Evolutionary conservation across 2,329 filamentous ascomycete species (phyloP).

Genomic region (Penicillium hesseltinei): DNA sequence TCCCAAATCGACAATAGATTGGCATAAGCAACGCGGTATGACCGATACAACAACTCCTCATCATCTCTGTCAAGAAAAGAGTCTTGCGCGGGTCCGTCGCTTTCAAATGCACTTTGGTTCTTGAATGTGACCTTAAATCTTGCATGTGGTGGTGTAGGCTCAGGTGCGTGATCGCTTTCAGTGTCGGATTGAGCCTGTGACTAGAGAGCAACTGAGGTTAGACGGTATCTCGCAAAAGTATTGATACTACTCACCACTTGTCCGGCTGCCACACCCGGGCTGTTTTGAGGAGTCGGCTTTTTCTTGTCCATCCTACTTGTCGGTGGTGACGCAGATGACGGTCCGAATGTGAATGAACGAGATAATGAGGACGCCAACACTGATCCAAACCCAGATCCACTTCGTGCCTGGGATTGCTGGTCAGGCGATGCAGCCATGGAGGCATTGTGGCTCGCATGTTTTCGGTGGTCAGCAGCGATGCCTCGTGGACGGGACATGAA

Average conservation of each 20-base stretch:
- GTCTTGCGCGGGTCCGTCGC: constrained; percentile 47
- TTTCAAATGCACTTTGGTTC: constrained; percentile 57
- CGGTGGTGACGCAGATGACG: constrained; percentile 46
- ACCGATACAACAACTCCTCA: constrained; percentile 48
- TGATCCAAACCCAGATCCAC: constrained; percentile 43
- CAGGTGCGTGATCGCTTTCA: constrained; percentile 36
- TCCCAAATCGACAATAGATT: constrained; percentile 60
- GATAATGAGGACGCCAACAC: constrained; percentile 47
- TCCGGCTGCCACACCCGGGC: constrained; percentile 30
- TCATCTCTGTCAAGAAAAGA: constrained; percentile 51
- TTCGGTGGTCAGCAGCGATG: constrained; percentile 43
- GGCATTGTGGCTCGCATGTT: constrained; percentile 41
- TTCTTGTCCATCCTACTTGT: constrained; percentile 35
- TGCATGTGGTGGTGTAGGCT: constrained; percentile 27
- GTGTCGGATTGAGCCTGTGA: constrained; percentile 40
- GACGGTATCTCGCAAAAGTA: constrained; percentile 25
- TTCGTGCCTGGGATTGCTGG: constrained; percentile 38
- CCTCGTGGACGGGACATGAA: constrained; percentile 42
- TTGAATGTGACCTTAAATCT: constrained; percentile 53
- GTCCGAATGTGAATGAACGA: constrained; percentile 45
- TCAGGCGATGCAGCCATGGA: constrained; percentile 46
- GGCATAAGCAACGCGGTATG: constrained; percentile 59
- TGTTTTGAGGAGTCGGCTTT: constrained; percentile 38
- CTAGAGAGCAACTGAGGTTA: constrained; percentile 28
- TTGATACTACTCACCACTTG: constrained; percentile 31